A percentile compares a stretch with the other conserved stretches of the same genome.
phyloP scores from a whole-genome alignment of 495 filamentous ascomycete genomes.

The Trichoderma asperelloides region DNA sequence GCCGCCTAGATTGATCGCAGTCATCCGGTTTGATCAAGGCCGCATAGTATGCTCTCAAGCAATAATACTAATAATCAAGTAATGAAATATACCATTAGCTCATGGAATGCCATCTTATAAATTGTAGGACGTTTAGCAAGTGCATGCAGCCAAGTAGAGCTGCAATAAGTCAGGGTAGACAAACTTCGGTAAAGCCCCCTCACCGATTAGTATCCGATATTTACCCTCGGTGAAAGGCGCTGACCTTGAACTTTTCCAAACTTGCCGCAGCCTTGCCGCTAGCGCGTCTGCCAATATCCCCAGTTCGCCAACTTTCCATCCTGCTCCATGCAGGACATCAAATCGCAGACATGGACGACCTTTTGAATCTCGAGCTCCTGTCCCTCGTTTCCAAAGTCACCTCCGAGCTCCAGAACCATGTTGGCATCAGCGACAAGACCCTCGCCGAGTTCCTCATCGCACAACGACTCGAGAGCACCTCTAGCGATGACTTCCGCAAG shows the following conservation, averaged over 20 bases:
- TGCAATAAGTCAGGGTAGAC: not conserved
- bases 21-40: too few relatives aligned
- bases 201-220: not conserved
- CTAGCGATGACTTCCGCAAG: conserved; percentile 59
- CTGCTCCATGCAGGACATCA: not conserved
- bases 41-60: too few relatives aligned
- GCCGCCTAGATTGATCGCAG: too few relatives aligned
- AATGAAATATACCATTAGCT: too few relatives aligned
- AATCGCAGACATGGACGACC: conserved; percentile 64
- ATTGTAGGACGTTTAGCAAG: too few relatives aligned
- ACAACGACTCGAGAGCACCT: conserved; percentile 68
- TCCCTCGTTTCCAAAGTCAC: conserved; percentile 93
- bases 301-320: not conserved
- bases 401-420: conserved; percentile 85
- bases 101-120: too few relatives aligned
- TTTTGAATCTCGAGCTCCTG: conserved; percentile 81
- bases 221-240: not conserved
- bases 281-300: not conserved
- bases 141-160: not conserved
- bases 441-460: conserved; percentile 92
- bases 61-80: too few relatives aligned
- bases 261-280: not conserved
- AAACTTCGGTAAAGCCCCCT: not conserved
- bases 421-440: conserved; percentile 88
- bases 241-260: conserved; percentile 1